Percentiles rank a stretch among this genome's conserved stretches.
Evolutionary conservation across 2,329 filamentous ascomycete genomes (phyloP).

Genomic region (Pyricularia pennisetigena): DNA sequence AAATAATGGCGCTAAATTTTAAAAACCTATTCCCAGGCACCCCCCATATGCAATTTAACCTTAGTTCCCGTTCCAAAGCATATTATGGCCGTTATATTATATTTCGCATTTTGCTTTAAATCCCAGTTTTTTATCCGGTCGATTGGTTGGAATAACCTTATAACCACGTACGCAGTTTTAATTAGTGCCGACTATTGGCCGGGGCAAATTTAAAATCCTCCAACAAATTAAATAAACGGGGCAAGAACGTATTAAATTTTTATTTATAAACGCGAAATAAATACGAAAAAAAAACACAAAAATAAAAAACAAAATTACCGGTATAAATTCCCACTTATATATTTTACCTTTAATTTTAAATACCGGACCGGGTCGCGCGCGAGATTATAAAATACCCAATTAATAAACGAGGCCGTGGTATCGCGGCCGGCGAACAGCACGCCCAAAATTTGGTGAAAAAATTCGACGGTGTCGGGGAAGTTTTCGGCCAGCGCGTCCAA

Average conservation of each 20-base stretch:
- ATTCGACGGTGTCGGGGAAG: background rate
- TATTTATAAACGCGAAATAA: background rate
- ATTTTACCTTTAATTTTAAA: background rate
- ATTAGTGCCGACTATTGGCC: slow-evolving; percentile 3
- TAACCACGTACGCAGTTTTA: slow-evolving; percentile 1
- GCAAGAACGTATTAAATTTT: no score
- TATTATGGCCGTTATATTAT: background rate
- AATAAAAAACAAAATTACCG: background rate
- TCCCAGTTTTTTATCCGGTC: background rate
- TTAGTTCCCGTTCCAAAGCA: background rate
- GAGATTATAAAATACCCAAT: slow-evolving; percentile 11
- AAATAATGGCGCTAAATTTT: no score
- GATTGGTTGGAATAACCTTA: background rate
- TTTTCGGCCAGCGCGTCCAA: slow-evolving; percentile 1
- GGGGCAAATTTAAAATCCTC: slow-evolving; percentile 5
- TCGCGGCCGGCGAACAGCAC: slow-evolving; percentile 14
- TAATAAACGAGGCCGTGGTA: slow-evolving; percentile 14
- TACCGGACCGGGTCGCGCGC: background rate
- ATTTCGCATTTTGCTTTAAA: background rate
- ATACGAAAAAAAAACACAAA: no score
- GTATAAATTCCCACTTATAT: background rate
- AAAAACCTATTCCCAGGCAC: background rate
- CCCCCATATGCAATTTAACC: background rate
- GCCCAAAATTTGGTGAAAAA: slow-evolving; percentile 11
- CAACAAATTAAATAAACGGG: slow-evolving; percentile 1